Percentiles rank a stretch among this genome's conserved stretches.
Conservation (phyloP, 2,329 filamentous ascomycete genomes). For the Rachicladosporium sp. region DNA sequence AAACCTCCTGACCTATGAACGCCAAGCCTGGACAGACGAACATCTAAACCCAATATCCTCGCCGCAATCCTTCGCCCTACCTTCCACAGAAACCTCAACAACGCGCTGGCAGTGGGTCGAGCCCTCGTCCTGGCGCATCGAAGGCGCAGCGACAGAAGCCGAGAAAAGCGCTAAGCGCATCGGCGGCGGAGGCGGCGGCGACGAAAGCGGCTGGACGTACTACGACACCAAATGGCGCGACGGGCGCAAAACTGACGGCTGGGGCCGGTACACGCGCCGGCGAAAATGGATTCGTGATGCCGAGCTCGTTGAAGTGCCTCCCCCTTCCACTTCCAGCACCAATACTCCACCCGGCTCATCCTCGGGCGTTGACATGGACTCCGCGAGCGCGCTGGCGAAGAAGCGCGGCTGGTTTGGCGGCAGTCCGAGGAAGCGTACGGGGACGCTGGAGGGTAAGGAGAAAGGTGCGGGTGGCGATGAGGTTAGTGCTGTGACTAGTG, state of each 20-base stretch:
- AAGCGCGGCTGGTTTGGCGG: too few species aligned
- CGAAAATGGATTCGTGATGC: conserved; percentile 96
- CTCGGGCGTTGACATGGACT: too few species aligned
- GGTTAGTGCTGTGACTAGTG: too few species aligned
- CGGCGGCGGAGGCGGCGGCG: conserved; percentile 21
- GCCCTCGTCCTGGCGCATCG: conserved; percentile 76
- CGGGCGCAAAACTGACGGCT: conserved; percentile 77
- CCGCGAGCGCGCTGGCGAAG: too few species aligned
- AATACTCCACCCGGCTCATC: too few species aligned
- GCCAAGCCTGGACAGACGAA: conserved; percentile 89
- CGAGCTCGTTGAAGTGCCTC: conserved; percentile 67
- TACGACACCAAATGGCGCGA: conserved; percentile 99
- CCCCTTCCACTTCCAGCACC: not conserved
- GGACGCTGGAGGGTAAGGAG: too few species aligned
- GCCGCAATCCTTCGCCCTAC: conserved; percentile 59
- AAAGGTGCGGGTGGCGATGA: too few species aligned
- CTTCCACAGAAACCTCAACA: conserved; percentile 51
- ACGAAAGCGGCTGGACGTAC: conserved; percentile 80
- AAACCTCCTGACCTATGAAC: conserved; percentile 80
- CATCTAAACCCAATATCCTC: conserved; percentile 70
- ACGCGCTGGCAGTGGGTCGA: conserved; percentile 71
- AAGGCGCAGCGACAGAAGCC: conserved; percentile 50
- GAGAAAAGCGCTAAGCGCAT: conserved; percentile 15
- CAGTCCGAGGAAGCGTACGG: too few species aligned
- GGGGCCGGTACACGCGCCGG: conserved; percentile 85